Base-by-base conservation (phyloP, 2,329 filamentous ascomycete genomes). In the Aspergillus sp. region DNA sequence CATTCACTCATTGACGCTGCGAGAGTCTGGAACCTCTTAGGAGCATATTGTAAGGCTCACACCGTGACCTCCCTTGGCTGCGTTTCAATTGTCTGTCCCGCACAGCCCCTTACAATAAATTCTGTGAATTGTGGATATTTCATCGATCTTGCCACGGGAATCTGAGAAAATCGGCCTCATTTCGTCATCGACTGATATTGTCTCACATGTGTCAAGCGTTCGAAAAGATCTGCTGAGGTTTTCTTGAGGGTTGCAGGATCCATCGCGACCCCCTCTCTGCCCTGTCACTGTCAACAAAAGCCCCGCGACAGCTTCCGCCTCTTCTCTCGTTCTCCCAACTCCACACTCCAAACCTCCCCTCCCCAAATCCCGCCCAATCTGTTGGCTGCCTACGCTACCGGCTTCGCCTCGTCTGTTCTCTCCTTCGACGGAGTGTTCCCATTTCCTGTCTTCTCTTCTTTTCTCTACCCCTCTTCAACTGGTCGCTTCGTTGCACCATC, bases 271-370 rank as follows among this genome's bases (percentile, higher is more conserved):
- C 56, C 54, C 59, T 45, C 45, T 58, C 58, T 57, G 43, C 49
- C 53, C 58, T 64, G 57, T 55, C 60, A 56, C 59, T 62, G 62
- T 65, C 63, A 66, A 67, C 62, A 64, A 67, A 56, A 66, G 60
- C 66, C 65, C 63, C 62, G 64, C 65, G 64, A 63, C 59, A 48
- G 43, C 47, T 44, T 47, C 50, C 31, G 31, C 31, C n/a, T 48
- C 14, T 8, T 56, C 50, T 56, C 47, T 53, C 56, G 27, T 48
- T 55, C 62, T 63, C 49, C 55, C 55, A 61, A 55, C 61, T 57
- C 64, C 62, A 46, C 57, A 58, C 58, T 52, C 41, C 51, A 47
- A 37, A 37, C 35, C 15, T n/a, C 35, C 52, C 54, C 27, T 31
- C 27, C 27, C 27, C 27, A 31, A 31, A 31, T 54, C 45, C 49